A percentile compares a stretch with the other conserved stretches of the same genome.
Evolutionary conservation across 2,329 filamentous ascomycete species (phyloP).

Genomic region (Ambrosiella cleistominuta): DNA sequence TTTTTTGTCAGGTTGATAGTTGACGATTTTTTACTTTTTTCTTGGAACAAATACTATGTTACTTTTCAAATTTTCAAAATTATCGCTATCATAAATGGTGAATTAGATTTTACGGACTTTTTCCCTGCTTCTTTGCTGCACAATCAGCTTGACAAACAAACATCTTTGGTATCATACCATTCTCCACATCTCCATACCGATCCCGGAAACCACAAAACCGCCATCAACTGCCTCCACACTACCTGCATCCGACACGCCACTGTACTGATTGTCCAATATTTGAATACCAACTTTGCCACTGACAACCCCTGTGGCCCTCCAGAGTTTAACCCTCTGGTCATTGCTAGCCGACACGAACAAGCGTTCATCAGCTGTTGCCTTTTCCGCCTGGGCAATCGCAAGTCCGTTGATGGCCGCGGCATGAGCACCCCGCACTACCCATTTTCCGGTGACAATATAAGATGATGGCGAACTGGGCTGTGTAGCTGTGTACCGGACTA

Average conservation of each 20-base stretch:
- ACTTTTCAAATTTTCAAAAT: neutral
- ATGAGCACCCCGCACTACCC: slow-evolving; percentile 39
- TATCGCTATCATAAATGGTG: neutral
- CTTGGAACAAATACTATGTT: neutral
- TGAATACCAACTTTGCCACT: slow-evolving; percentile 18
- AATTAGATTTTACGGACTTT: too few species aligned
- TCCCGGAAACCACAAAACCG: slow-evolving; percentile 26
- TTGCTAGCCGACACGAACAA: slow-evolving; percentile 33
- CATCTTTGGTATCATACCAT: neutral
- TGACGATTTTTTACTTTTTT: neutral
- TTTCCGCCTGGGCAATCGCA: neutral
- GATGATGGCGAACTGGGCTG: neutral
- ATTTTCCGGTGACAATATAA: slow-evolving; percentile 8
- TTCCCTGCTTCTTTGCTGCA: neutral
- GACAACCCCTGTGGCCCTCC: slow-evolving; percentile 23
- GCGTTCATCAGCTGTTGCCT: neutral
- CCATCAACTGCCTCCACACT: slow-evolving; percentile 27
- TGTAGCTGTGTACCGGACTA: slow-evolving; percentile 10
- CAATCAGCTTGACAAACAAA: too few species aligned
- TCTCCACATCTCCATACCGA: slow-evolving; percentile 31
- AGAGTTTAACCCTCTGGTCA: slow-evolving; percentile 42
- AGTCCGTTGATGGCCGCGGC: slow-evolving; percentile 52
- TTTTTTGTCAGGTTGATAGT: neutral
- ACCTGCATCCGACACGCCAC: slow-evolving; percentile 42
- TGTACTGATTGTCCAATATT: slow-evolving; percentile 34